Evolutionary conservation across 2,329 filamentous ascomycete species (phyloP).

Genomic region (Arthrobotrys pseudoclavata): DNA sequence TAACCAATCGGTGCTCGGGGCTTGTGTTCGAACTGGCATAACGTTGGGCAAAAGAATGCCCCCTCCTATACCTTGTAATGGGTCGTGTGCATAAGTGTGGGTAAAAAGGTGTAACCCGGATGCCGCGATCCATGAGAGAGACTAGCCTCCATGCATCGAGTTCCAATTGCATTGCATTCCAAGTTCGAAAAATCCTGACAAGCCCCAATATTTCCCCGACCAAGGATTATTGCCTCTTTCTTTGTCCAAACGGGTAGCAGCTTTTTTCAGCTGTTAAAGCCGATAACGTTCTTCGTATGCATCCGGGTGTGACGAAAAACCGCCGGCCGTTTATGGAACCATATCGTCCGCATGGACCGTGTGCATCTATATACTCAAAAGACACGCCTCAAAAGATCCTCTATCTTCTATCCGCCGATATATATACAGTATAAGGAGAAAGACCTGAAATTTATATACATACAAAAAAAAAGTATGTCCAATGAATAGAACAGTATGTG

Average conservation of each 20-base stretch:
- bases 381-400: neutral
- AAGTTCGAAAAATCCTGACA: constrained; percentile 14
- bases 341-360: neutral
- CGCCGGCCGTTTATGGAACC: constrained; percentile 3
- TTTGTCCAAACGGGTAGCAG: constrained; percentile 26
- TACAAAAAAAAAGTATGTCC: constrained; percentile 11
- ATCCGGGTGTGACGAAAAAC: constrained; percentile 11
- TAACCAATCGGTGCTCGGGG: neutral
- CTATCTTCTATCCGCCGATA: constrained; percentile 17
- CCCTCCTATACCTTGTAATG: neutral
- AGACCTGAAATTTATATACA: constrained; percentile 4
- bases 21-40: constrained; percentile 14
- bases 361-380: neutral
- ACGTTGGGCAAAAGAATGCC: constrained; percentile 8
- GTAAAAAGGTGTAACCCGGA: constrained; percentile 13
- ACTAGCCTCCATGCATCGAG: constrained; percentile 38
- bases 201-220: neutral
- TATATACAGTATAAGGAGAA: constrained; percentile 1
- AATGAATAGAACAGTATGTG: constrained; percentile 12
- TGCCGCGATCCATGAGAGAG: constrained; percentile 25
- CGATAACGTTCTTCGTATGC: constrained; percentile 2
- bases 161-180: constrained; percentile 38
- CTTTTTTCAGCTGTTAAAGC: constrained; percentile 24
- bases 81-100: constrained; percentile 11
- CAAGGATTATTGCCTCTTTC: constrained; percentile 2